Conservation (phyloP, 169 alveolate species). For the Eimeria maxima region DNA sequence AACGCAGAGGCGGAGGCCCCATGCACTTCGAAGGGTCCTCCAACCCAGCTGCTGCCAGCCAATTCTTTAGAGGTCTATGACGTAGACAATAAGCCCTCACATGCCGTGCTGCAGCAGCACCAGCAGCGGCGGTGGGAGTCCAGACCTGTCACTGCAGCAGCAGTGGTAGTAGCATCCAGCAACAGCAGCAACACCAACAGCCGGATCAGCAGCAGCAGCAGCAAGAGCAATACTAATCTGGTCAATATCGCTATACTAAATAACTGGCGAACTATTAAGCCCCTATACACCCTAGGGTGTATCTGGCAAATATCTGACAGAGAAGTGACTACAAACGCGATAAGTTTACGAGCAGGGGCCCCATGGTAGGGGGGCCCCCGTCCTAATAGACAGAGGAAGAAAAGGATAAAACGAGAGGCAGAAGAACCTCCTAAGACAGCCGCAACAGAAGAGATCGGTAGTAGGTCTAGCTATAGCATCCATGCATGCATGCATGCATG, state of each 20-base stretch:
- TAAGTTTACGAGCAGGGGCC: not conserved
- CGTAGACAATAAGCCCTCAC: not conserved
- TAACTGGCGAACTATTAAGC: not conserved
- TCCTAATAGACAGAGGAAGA: not conserved
- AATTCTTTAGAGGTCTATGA: no score
- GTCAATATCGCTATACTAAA: not conserved
- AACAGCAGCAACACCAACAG: no score
- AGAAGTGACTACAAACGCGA: not conserved
- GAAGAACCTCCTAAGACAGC: not conserved
- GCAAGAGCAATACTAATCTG: no score
- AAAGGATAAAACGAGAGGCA: not conserved
- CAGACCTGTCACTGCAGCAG: not conserved
- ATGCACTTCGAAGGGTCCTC: not conserved
- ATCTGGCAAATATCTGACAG: not conserved
- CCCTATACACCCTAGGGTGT: not conserved
- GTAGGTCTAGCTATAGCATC: no score
- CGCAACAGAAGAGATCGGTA: not conserved
- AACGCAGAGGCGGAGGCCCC: not conserved
- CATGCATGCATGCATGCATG: no score
- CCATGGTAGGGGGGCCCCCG: not conserved
- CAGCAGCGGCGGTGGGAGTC: no score
- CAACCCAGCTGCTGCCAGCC: not conserved
- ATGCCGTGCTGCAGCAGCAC: not conserved
- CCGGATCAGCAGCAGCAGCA: no score
- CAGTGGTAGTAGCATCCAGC: no score